Evolutionary conservation across 768 basidiomycete genomes (phyloP), one percentile per base, ranked within the genome.

Genomic region (Trametes gibbosa): DNA sequence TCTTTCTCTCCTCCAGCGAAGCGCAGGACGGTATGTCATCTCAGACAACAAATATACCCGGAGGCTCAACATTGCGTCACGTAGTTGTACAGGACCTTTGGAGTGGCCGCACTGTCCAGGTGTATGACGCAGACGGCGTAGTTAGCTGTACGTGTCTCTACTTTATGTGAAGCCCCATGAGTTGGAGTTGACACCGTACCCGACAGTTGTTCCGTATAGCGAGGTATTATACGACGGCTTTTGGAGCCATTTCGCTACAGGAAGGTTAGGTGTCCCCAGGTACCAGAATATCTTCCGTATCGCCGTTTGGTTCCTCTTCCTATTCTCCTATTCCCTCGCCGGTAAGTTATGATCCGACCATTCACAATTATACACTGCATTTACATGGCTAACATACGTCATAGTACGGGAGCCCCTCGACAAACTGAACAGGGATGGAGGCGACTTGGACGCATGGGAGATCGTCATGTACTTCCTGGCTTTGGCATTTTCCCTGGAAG

Each of bases 211-310:
- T 12, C 80, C 81, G 6, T 93, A 90, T 68, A 73, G 77, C 25
- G 83, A 86, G 42, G 71, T 74, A 24, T 82, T 80, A 12, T 74
- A 77, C 40, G 69, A 73, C 45, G 77, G 77, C 0, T 84, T 92
- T 65, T 88, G 84, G 83, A 80, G 78, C 40, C 91, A 89, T 67
- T 66, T 95, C 17, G 81, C 95, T 65, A 84, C 92, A 4, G 77
- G 86, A 3, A 83, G 94, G 32, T 75, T 97, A 46, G 84, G 84
- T 34, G 92, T 96, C 23, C 95, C 95, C 51, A 87, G 91, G 53
- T 95, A 95, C 70, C 95, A 95, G 70, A 95, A 92, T 64, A 78
- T 85, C 50, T 86, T 95, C 68, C 85, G 91, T 45, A 85, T 93
- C 52, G 53, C 79, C 6, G 77, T 92, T 34, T 94, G 90, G 91